Percentiles rank a stretch among this genome's conserved stretches.
Evolutionary conservation across 805 yeast genomes (phyloP).

Genomic region (Starmera pachycereana): DNA sequence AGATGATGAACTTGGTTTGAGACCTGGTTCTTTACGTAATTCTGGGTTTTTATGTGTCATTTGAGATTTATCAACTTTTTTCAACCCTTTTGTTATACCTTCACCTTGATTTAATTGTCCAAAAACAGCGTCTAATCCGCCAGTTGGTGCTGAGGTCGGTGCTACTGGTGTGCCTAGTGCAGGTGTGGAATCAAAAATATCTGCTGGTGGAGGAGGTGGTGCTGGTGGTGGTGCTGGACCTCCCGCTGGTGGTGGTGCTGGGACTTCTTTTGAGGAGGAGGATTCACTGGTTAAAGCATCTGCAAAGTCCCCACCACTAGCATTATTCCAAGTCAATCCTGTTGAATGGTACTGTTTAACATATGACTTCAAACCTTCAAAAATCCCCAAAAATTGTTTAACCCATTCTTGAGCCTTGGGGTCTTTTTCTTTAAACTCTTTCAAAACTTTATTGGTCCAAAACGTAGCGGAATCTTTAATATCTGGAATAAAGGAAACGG

Average conservation of each 20-base stretch:
- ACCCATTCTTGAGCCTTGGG: constrained; percentile 76
- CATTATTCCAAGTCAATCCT: constrained; percentile 71
- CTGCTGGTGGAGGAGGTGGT: constrained; percentile 84
- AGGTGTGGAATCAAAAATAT: constrained; percentile 39
- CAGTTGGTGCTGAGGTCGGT: constrained; percentile 16
- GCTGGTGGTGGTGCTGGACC: constrained; percentile 80
- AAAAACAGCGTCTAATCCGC: constrained; percentile 82
- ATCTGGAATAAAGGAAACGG: constrained; percentile 68
- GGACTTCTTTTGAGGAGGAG: constrained; percentile 19
- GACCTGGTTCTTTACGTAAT: constrained; percentile 35
- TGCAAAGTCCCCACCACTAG: constrained; percentile 46
- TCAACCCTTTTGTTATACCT: constrained; percentile 71
- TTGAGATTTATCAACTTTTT: constrained; percentile 86
- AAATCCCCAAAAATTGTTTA: constrained; percentile 45
- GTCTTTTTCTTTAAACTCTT: constrained; percentile 70
- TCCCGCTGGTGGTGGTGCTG: constrained; percentile 54
- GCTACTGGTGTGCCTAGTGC: constrained; percentile 21
- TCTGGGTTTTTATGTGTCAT: constrained; percentile 91
- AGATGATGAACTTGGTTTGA: constrained; percentile 24
- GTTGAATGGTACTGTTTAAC: constrained; percentile 71
- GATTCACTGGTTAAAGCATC: constrained; percentile 31
- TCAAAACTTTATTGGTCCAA: constrained; percentile 86
- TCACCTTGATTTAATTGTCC: constrained; percentile 86
- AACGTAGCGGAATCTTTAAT: constrained; percentile 87
- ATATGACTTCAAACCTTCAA: constrained; percentile 61